Base-by-base conservation (phyloP, 768 basidiomycete species). In the Lactifluus hygrophoroides region DNA sequence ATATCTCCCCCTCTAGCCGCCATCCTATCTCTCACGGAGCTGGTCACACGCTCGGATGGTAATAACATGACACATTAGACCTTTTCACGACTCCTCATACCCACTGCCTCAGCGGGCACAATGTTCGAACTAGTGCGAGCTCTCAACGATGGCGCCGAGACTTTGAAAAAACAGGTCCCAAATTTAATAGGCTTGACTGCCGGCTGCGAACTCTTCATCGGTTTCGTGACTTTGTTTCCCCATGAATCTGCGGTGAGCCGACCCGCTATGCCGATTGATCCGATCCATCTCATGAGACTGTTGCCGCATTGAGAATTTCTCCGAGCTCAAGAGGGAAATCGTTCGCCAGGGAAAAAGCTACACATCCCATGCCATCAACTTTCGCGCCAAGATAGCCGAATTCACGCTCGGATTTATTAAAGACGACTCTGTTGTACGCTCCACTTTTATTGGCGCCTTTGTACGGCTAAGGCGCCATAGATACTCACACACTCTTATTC, bases 401-500 rank as follows among this genome's bases (percentile, higher is more conserved):
- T 78, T 93, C 21, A 84, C 87, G n/a, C 81, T 92, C 48, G 86
- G 85, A 46, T 98, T 98, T 76, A 90, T 98, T 69, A 88, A 89
- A 69, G 96, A 99, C 67, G 94, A 91, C 70, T 92, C 90, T 8
- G 89, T 92, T 68, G 91, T 87, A 69, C 66, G 67, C 63, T 58
- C 58, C 51, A 51, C 62, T 56, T 61, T 66, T 51, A 42, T 50
- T 32, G 61, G 54, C 47, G 61, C 17, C 27, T 28, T 34, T 51
- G 53, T 51, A 52, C 64, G 62, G 49, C 63, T 60, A 28, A 61
- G 48, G 47, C 56, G 17, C 62, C 54, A 58, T 69, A 97, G 91
- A 94, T 99, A 68, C 80, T 99, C 57, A 97, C 94, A 2, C 96
- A 99, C 73, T 93, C 92, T 34, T 94, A 94, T 75, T 97, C 94